phyloP scores from a whole-genome alignment of 169 alveolate species.

The Cyclospora cayetanensis region DNA sequence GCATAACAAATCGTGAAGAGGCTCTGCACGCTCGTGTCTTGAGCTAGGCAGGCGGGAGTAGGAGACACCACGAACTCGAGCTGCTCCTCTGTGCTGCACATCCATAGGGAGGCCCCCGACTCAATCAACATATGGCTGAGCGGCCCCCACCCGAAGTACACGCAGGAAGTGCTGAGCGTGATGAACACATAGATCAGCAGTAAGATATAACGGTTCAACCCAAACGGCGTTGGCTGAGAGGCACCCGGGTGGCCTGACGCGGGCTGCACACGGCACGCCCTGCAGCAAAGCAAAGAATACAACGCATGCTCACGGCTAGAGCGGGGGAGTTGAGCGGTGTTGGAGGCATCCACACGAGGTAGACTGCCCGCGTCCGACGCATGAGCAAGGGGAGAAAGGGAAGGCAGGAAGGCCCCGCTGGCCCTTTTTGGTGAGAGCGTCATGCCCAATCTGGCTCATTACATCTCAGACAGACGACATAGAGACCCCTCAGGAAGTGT shows the following conservation, averaged over 20 bases:
- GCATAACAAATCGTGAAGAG: slow-evolving; percentile 25
- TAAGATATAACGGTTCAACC: background rate
- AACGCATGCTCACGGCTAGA: no score
- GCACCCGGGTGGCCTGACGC: slow-evolving; percentile 48
- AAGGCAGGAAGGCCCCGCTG: no score
- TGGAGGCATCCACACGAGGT: no score
- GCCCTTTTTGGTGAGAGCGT: no score
- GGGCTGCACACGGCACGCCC: no score
- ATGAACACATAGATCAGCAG: slow-evolving; percentile 13
- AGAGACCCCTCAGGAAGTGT: no score
- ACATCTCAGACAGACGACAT: no score
- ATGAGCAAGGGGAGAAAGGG: no score
- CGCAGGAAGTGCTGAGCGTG: slow-evolving; percentile 4
- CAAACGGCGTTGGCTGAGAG: background rate
- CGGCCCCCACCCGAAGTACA: slow-evolving; percentile 49
- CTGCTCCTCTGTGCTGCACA: background rate
- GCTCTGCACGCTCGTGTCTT: slow-evolving; percentile 23
- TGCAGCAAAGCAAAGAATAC: no score
- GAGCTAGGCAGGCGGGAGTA: background rate
- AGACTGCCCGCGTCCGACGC: no score
- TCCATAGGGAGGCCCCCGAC: slow-evolving; percentile 19
- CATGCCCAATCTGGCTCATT: no score
- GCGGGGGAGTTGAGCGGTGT: no score
- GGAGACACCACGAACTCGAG: background rate
- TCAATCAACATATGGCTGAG: slow-evolving; percentile 22